These are phyloP conservation scores for Sherardia arvensis DNA, from an alignment of 257 asterid genomes.

Conservation along the genomic window DNA sequence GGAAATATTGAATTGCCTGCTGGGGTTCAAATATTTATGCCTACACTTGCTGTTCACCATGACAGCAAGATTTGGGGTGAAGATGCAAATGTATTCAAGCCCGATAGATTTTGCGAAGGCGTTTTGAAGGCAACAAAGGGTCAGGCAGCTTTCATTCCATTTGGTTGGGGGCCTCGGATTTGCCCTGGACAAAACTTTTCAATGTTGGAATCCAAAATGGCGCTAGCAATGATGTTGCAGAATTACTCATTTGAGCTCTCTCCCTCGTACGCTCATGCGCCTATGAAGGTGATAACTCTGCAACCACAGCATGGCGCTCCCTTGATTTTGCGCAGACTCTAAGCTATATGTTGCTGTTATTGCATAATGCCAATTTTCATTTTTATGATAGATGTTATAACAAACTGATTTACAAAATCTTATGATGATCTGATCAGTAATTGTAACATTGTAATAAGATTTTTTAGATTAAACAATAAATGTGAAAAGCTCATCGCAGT, in stretches of 20 bases:
- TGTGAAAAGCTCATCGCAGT: no score
- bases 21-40: conserved; percentile 15
- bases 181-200: conserved; percentile 25
- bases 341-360: no score
- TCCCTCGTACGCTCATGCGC: conserved; percentile 24
- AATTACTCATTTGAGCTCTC: conserved; percentile 20
- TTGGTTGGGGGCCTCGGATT: conserved; percentile 26
- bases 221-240: conserved; percentile 19
- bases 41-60: conserved; percentile 12
- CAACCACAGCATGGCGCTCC: conserved; percentile 23
- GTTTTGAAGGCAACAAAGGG: conserved; percentile 18
- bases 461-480: no score
- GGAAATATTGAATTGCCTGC: conserved; percentile 16
- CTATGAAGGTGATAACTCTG: conserved; percentile 1
- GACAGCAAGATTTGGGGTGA: conserved; percentile 25
- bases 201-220: conserved; percentile 21
- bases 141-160: conserved; percentile 11
- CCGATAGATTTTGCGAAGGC: conserved; percentile 23
- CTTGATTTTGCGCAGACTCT: conserved; percentile 10
- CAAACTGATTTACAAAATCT: no score
- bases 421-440: no score
- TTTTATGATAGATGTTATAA: no score
- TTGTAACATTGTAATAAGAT: no score
- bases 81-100: conserved; percentile 21
- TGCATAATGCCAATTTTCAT: no score